Conservation (phyloP, 2,329 filamentous ascomycete genomes). For the Xylariomycetidae sp. region DNA sequence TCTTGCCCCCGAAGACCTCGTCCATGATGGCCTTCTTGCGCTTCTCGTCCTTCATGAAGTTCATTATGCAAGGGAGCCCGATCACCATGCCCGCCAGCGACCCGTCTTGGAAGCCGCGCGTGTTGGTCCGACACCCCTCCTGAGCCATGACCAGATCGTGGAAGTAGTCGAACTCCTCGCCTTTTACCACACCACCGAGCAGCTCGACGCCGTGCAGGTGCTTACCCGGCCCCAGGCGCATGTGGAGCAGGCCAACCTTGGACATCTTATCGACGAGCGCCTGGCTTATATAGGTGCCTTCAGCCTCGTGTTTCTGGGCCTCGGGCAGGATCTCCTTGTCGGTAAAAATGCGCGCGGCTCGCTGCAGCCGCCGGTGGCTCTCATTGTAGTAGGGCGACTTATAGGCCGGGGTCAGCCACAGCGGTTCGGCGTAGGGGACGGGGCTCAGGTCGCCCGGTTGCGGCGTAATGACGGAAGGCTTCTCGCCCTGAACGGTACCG, state of each 20-base stretch:
- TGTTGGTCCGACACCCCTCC: conserved; percentile 66
- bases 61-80: conserved; percentile 71
- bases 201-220: conserved; percentile 70
- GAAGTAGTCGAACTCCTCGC: conserved; percentile 82
- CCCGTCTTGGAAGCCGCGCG: conserved; percentile 79
- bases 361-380: conserved; percentile 63
- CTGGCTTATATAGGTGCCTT: conserved; percentile 66
- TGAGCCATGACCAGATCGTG: conserved; percentile 75
- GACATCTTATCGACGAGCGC: conserved; percentile 76
- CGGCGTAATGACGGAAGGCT: conserved; percentile 65
- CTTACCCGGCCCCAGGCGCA: conserved; percentile 78
- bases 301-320: conserved; percentile 69
- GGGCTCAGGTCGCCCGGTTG: conserved; percentile 66
- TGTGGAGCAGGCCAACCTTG: conserved; percentile 68
- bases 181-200: conserved; percentile 65
- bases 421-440: conserved; percentile 80
- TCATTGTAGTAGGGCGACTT: conserved; percentile 78
- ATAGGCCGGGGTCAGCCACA: conserved; percentile 76
- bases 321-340: conserved; percentile 69
- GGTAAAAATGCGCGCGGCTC: conserved; percentile 67
- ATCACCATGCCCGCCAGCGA: conserved; percentile 87
- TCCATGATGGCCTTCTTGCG: conserved; percentile 64
- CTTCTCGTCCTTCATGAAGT: conserved; percentile 66
- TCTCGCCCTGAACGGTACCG: conserved; percentile 71
- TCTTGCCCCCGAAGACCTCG: conserved; percentile 73